Base-by-base conservation (phyloP, 495 filamentous ascomycete genomes). In the Neurospora sp. region DNA sequence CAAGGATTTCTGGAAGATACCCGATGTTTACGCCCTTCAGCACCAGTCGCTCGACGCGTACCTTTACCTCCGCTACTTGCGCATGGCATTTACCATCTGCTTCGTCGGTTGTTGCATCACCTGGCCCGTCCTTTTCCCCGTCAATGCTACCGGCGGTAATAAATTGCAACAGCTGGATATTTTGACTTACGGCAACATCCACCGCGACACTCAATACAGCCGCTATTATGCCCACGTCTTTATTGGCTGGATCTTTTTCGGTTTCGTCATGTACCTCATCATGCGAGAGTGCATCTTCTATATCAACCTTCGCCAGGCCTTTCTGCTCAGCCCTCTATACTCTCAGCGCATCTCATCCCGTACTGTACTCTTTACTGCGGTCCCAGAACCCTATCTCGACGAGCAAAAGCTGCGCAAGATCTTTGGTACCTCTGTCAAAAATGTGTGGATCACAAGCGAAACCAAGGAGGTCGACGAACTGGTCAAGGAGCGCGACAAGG, bases 231-330 rank as follows among this genome's bases (percentile, higher is more conserved):
- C 94, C 2, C 93, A 96, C 77, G 86, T 84, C 39, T 87, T 93
- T 74, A 79, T 91, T 73, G 86, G 86, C 39, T 93, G 91, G 89
- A 81, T 93, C 72, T 98, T 94, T 79, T 90, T 94, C 73, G 88
- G 88, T 68, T 96, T 98, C 77, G 84, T 99, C 76, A 91, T 98
- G 83, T 92, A 91, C 79, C 90, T 94, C 80, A 89, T 99, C 73
- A 92, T 94, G 73, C 89, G 96, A 68, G 96, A 99, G 82, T 91
- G 89, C 82, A 91, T 99, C 80, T 98, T 89, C 87, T 97, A 92
- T 81, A 92, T 97, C 87, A 98, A 97, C 81, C 81, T 98, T 72
- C 93, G 95, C 76, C 96, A 99, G 85, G 96, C 96, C 1, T 97
- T 97, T 83, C 85, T 96, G 69, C 86, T 97, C 72, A 94, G 94